A percentile compares a stretch with the other conserved stretches of the same genome.
Evolutionary conservation across 345 rosid genomes (phyloP).

Genomic region (Sisymbrium irio): DNA sequence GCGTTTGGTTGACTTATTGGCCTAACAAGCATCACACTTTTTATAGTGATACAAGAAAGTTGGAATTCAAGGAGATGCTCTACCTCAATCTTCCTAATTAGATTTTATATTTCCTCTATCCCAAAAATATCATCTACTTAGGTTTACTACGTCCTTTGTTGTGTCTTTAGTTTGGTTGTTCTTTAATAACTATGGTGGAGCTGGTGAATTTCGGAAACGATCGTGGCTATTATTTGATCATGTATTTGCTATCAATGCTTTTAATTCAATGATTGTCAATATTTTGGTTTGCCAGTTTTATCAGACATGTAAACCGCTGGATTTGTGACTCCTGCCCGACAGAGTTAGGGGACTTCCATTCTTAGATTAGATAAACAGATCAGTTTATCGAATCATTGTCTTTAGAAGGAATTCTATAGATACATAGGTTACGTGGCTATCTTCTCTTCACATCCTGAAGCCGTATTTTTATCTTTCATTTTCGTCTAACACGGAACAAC

Average conservation of each 20-base stretch:
- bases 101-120: not conserved
- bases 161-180: not conserved
- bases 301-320: not conserved
- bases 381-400: not conserved
- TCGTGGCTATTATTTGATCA: not conserved
- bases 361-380: not conserved
- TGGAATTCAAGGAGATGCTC: slow-evolving; percentile 68
- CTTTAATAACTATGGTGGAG: not conserved
- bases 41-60: slow-evolving; percentile 68
- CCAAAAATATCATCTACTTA: not conserved
- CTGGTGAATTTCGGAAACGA: not conserved
- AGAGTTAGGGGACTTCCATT: not conserved
- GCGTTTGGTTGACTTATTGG: slow-evolving; percentile 94
- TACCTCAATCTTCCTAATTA: slow-evolving; percentile 47
- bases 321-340: not conserved
- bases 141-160: not conserved
- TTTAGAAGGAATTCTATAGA: not conserved
- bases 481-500: not conserved
- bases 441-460: not conserved
- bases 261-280: not conserved
- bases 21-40: slow-evolving; percentile 74
- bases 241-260: not conserved
- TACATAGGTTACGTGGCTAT: slow-evolving; percentile 6
- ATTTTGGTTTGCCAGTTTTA: not conserved
- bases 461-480: not conserved